Evolutionary conservation across 352 stramenopile species (phyloP), one percentile per base, ranked within the genome.

Genomic region (Phytophthora sp.): DNA sequence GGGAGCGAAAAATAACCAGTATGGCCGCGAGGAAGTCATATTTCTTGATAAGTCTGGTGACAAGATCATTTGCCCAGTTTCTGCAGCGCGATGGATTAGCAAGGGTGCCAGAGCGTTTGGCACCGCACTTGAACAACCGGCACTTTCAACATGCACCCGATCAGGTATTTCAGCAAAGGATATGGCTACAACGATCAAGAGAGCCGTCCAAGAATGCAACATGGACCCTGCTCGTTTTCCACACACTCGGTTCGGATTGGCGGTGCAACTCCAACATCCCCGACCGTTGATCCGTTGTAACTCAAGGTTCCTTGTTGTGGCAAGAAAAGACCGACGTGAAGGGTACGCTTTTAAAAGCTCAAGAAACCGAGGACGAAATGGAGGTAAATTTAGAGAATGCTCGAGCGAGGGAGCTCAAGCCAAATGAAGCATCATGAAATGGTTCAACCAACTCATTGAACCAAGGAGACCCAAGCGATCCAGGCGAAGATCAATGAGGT

Each of bases 1-100:
- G n/a, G 50, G 57, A 15, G 41, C 58, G 3, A 77, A 74, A 44
- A 74, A 69, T 9, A 62, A 77, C 31, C 55, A 77, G 31, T 69
- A 61, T 33, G 64, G 64, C 6, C 38, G 58, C 5, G 65, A 58
- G 8, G 49, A 61, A 16, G 54, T 38, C 53, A 35, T 59, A 6
- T 69, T 31, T n/a, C 64, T 65, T 41, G 55, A 67, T 27, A 47
- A 56, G 23, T 69, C 56, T 1, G 63, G 58, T 11, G 51, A 64
- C 49, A 35, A 31, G 13, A 15, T 20, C 5, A 12, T 71, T 12
- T 72, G 55, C 23, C 59, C 70, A 6, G 60, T 74, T 3, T 24
- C 12, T 1, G 58, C 64, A 3, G 15, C 61, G 2, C 30, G 54
- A 7, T 63, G 50, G 49, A 39, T 68, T 26, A 27, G 57, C 6